These are phyloP conservation scores for Huntiella savannae DNA, from an alignment of 2,329 filamentous ascomycete species.

Conservation along the genomic window DNA sequence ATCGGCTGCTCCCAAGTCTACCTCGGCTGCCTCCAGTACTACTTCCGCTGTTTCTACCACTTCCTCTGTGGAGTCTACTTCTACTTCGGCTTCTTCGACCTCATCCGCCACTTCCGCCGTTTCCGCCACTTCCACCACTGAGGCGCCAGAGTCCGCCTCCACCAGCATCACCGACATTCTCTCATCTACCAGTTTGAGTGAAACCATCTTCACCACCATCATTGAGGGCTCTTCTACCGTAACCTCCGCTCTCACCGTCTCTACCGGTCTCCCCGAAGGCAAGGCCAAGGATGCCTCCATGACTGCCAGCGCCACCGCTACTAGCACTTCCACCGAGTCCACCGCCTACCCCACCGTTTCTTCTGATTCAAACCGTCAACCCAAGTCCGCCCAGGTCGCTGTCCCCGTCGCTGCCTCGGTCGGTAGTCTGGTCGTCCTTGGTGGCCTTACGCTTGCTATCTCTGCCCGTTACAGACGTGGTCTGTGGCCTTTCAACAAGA, in stretches of 20 bases:
- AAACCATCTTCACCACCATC: slow-evolving; percentile 7
- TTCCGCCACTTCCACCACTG: background rate
- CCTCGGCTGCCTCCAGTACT: background rate
- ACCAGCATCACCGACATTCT: background rate
- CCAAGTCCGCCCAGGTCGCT: slow-evolving; percentile 6
- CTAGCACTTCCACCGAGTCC: background rate
- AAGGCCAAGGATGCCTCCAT: background rate
- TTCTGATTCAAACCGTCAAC: background rate
- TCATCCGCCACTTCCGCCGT: background rate
- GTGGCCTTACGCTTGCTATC: slow-evolving; percentile 10
- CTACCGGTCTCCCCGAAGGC: background rate
- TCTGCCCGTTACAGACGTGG: slow-evolving; percentile 11
- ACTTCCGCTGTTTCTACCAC: background rate
- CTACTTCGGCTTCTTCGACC: background rate
- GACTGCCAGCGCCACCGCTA: background rate
- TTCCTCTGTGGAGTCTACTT: background rate
- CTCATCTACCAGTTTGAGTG: slow-evolving; percentile 1
- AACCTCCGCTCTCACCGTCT: background rate
- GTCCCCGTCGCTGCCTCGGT: slow-evolving; percentile 11
- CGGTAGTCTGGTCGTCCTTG: slow-evolving; percentile 10
- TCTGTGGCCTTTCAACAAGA: slow-evolving; percentile 11
- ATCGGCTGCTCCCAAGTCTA: background rate
- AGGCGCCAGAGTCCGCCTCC: background rate
- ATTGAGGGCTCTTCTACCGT: slow-evolving; percentile 6
- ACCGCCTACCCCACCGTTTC: slow-evolving; percentile 1